Base-by-base conservation (phyloP, 805 yeast species). In the Myxozyma vanderwaltii region DNA sequence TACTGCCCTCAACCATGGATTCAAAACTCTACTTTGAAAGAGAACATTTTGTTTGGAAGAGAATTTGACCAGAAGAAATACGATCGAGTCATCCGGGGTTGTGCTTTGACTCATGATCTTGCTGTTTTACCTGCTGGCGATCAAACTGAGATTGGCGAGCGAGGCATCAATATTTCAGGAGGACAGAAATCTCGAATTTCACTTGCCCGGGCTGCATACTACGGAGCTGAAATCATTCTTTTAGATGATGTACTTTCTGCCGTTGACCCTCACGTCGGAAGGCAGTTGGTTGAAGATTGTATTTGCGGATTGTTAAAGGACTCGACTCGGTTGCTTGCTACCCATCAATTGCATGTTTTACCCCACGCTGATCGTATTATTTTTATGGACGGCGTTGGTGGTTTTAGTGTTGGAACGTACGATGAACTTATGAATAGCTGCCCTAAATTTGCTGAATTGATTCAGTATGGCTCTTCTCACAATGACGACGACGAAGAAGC, bases 141-240 rank as follows among this genome's bases (percentile, higher is more conserved):
- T 69, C 69, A 70, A 61, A 87, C 92, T 0, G 96, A 90, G 73
- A 86, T 89, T 66, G 96, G 96, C 59, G 96, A 89, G 71, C 80
- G 91, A 63, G 96, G 96, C 67, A 86, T 90, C 58, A 90, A 94
- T 0, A 75, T 89, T 46, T 87, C 94, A 8, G 96, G 96, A 52
- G 96, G 96, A 51, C 96, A 89, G 71, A 90, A 89, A 75, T 94
- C 96, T 0, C 82, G 96, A 71, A 84, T 89, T 63, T 85, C 84
- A 67, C 76, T 89, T 53, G 96, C 96, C 0, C 80, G 96, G 66
- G 88, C 94, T 1, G 89, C 86, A 0, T 89, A 89, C 67, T 81
- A 83, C 21, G 78, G 81, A 40, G 77, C 81, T 19, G 90, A 87
- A 63, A 81, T 88, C 40, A 75, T 88, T 13, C 71, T 89, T 49